Percentiles rank a stretch among this genome's conserved stretches.
These are phyloP conservation scores for Hibiscus tridactylites DNA, from an alignment of 345 rosid genomes.

Conservation along the genomic window DNA sequence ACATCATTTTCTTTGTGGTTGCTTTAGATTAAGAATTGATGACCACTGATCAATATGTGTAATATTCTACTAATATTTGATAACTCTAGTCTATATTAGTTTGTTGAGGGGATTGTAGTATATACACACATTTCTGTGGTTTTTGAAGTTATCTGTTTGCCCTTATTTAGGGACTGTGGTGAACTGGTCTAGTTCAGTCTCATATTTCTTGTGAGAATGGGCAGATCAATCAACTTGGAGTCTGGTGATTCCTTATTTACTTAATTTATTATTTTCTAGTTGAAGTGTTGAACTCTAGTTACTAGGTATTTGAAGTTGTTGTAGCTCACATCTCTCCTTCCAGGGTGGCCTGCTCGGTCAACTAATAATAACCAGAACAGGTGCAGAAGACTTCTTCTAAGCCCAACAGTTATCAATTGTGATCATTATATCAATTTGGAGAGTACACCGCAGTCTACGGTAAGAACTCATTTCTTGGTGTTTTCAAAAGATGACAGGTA, in stretches of 20 bases:
- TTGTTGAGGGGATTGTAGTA: neutral
- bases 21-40: neutral
- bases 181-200: neutral
- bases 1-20: neutral
- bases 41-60: neutral
- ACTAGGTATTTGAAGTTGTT: neutral
- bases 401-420: slow-evolving; percentile 25
- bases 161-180: neutral
- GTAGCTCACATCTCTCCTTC: slow-evolving; percentile 9
- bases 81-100: neutral
- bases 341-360: slow-evolving; percentile 24
- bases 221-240: neutral
- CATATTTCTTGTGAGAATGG: neutral
- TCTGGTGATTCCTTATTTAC: neutral
- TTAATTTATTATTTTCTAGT: neutral
- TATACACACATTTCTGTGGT: neutral
- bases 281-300: slow-evolving; percentile 1
- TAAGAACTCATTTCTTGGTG: slow-evolving; percentile 18
- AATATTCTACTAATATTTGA: neutral
- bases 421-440: slow-evolving; percentile 48
- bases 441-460: slow-evolving; percentile 27
- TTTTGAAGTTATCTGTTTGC: neutral
- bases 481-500: neutral
- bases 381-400: slow-evolving; percentile 36
- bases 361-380: slow-evolving; percentile 23